Conservation (phyloP, 345 rosid species). For the Brassica napus region Da-Ae NC_063443.1:19509501-19510000, state of each 20-base stretch:
- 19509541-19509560: neutral
- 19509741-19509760: slow-evolving; percentile 37
- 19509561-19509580: neutral
- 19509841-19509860: slow-evolving; percentile 24
- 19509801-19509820: slow-evolving; percentile 29
- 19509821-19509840: slow-evolving; percentile 20
- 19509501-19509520: too few species aligned
- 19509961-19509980: slow-evolving; percentile 13
- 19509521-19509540: neutral
- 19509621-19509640: neutral
- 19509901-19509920: slow-evolving; percentile 25
- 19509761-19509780: slow-evolving; percentile 31
- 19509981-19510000: slow-evolving; percentile 19
- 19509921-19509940: slow-evolving; percentile 27
- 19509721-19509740: slow-evolving; percentile 28
- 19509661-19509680: neutral
- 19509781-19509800: slow-evolving; percentile 32
- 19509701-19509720: slow-evolving; percentile 16
- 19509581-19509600: neutral
- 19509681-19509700: neutral
- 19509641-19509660: neutral
- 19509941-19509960: slow-evolving; percentile 5
- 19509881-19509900: slow-evolving; percentile 20
- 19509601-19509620: neutral
- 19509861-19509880: slow-evolving; percentile 19